Evolutionary conservation across 2,329 filamentous ascomycete species (phyloP).

Genomic region (Aspergillus glaucus): DNA sequence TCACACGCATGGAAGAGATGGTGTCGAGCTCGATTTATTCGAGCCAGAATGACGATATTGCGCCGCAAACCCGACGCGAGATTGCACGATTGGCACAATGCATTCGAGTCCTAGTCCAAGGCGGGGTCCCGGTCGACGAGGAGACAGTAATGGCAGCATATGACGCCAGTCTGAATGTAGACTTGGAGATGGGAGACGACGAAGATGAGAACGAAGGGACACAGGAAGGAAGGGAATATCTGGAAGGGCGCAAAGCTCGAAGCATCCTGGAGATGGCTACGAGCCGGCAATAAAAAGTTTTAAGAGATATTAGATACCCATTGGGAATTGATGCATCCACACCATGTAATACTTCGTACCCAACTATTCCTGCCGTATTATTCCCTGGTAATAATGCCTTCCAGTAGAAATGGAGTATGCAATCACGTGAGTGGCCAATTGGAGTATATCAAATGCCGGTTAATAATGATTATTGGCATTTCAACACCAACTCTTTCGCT

Average conservation of each 20-base stretch:
- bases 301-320: constrained; percentile 6
- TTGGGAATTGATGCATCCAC: not conserved
- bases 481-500: not conserved
- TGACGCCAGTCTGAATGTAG: constrained; percentile 68
- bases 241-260: constrained; percentile 35
- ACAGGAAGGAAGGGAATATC: constrained; percentile 36
- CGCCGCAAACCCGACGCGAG: constrained; percentile 70
- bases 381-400: not conserved
- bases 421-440: not conserved
- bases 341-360: too few species aligned
- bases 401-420: not conserved
- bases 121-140: constrained; percentile 80
- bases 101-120: constrained; percentile 74
- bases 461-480: not conserved
- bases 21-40: constrained; percentile 84
- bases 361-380: not conserved
- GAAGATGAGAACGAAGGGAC: constrained; percentile 28
- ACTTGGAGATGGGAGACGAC: constrained; percentile 36
- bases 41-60: constrained; percentile 85
- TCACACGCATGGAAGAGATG: constrained; percentile 82
- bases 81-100: constrained; percentile 79
- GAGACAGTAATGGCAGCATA: constrained; percentile 80
- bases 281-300: constrained; percentile 6
- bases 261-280: constrained; percentile 31
- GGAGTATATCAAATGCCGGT: not conserved